Base-by-base conservation (phyloP, 192 early-diverging fungal genomes). In the Coemansia umbellata region DNA sequence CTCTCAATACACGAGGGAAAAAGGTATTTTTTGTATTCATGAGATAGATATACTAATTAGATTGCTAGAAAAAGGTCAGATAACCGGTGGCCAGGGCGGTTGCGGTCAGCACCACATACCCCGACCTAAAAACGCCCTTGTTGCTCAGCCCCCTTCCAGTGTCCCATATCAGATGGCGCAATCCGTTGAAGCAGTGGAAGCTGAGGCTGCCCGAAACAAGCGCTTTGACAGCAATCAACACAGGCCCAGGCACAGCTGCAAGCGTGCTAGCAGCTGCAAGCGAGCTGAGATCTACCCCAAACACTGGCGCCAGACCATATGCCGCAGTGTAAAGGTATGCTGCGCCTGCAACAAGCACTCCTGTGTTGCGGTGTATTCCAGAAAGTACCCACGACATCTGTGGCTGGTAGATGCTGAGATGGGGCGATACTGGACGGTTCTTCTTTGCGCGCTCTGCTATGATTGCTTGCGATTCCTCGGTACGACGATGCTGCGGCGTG, bases 161-260 rank as follows among this genome's bases (percentile, higher is more conserved):
- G 65, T 97, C 94, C 94, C 94, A 97, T 42, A 87, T 78, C 87
- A 95, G 81, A 78, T 97, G 94, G 52, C 94, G 82, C 36, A 94
- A 51, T 39, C 92, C 91, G 74, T 88, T 91, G 61, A 91, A 82
- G 24, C 79, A 69, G 74, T 97, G 92, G 84, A 80, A 97, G 47
- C 84, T 81, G 57, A 91, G 80, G 15, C 89, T 85, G 39, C 73
- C 50, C 31, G 89, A 84, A 50, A 95, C 24, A 31, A 83, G 58
- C 30, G 80, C 60, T 81, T 97, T 97, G 37, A 64, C 82, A 4
- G 78, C 67, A n/a, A 93, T 50, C 60, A 89, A 75, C 30, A 84
- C 70, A 9, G 82, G 78, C 21, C 77, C 63, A 4, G 94, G 92
- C 37, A 82, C 44, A 4, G 84, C 72, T 23, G 90, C 84, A 63